phyloP scores from a whole-genome alignment of 768 basidiomycete genomes.

The Russula ochroleuca region DNA sequence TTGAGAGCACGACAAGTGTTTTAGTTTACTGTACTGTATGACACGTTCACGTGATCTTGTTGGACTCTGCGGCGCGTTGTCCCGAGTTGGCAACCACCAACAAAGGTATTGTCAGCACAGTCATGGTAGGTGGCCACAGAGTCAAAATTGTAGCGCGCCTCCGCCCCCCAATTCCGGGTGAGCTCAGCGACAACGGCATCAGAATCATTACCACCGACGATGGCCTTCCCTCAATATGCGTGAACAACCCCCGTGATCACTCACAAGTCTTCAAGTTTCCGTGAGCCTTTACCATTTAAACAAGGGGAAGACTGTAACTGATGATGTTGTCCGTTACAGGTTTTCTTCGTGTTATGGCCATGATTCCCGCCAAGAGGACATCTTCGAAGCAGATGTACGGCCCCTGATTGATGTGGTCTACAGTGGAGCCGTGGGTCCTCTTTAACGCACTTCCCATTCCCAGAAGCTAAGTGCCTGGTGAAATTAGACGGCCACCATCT shows the following conservation, averaged over 20 bases:
- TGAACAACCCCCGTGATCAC: conserved; percentile 65
- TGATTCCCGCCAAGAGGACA: conserved; percentile 65
- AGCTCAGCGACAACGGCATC: conserved; percentile 59
- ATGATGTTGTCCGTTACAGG: conserved; percentile 35
- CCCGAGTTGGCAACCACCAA: background rate
- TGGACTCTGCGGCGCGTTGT: background rate
- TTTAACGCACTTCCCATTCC: background rate
- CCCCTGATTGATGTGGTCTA: conserved; percentile 78
- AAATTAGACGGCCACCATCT: conserved; percentile 73
- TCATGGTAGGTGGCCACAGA: conserved; percentile 38
- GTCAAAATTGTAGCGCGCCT: conserved; percentile 72
- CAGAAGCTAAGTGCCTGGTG: background rate
- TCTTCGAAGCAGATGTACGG: conserved; percentile 69
- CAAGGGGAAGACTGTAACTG: background rate
- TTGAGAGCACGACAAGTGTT: conserved; percentile 43
- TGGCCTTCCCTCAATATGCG: conserved; percentile 49
- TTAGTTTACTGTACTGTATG: background rate
- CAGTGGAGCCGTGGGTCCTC: conserved; percentile 59
- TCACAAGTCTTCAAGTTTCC: conserved; percentile 75
- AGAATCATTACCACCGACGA: conserved; percentile 44
- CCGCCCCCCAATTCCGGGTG: conserved; percentile 57
- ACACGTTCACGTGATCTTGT: conserved; percentile 14
- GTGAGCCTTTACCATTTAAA: conserved; percentile 38
- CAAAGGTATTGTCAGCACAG: background rate
- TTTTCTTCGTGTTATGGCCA: conserved; percentile 76